Conservation (phyloP, 2,329 filamentous ascomycete species). For the Trematosphaeria pertusa region DNA sequence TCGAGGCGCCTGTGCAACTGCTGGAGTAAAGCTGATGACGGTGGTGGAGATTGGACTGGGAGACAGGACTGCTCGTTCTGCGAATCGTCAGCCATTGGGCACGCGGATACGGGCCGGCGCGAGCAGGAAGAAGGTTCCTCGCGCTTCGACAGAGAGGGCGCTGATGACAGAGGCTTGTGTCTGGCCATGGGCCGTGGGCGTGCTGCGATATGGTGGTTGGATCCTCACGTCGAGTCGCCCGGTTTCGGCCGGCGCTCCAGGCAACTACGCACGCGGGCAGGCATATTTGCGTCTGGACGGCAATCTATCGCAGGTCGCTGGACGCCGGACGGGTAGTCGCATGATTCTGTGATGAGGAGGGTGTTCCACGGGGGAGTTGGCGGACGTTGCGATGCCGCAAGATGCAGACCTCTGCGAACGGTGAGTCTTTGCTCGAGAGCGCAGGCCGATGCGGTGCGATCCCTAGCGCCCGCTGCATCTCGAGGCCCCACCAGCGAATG, state of each 20-base stretch:
- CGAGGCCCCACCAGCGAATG: conserved; percentile 27
- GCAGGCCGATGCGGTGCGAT: conserved; percentile 20
- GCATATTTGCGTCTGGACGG: not conserved
- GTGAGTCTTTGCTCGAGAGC: conserved; percentile 13
- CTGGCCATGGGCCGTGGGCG: too few species aligned
- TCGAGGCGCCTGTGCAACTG: conserved; percentile 13
- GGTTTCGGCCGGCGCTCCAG: conserved; percentile 26
- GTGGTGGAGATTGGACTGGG: conserved; percentile 14
- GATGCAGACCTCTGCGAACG: conserved; percentile 23
- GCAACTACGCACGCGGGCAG: conserved; percentile 29
- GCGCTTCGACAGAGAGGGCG: not conserved
- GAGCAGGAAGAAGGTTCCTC: conserved; percentile 4
- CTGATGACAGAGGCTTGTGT: too few species aligned
- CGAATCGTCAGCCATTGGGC: conserved; percentile 1
- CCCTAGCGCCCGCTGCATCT: conserved; percentile 23
- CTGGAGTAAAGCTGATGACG: not conserved
- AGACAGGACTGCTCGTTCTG: conserved; percentile 2
- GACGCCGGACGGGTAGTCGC: not conserved
- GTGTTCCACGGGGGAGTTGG: conserved; percentile 7
- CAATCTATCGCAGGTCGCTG: not conserved
- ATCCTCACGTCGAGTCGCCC: conserved; percentile 14
- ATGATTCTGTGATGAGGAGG: conserved; percentile 8
- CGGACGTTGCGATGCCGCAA: not conserved
- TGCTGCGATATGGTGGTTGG: too few species aligned
- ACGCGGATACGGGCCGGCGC: not conserved